Conservation (phyloP, 1,139 yeast genomes). For the Pichia norvegensis region DNA sequence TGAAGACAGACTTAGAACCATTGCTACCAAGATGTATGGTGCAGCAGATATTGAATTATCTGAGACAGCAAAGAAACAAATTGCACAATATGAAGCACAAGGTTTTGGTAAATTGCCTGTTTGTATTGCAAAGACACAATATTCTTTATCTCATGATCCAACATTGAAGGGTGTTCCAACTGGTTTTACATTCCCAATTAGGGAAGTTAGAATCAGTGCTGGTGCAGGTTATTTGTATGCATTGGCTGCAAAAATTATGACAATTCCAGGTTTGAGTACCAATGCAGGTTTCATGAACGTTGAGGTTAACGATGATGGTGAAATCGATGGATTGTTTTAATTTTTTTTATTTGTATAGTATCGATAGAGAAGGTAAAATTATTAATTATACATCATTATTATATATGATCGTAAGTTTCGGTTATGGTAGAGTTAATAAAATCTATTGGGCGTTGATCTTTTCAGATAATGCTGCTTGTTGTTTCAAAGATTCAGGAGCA, state of each 20-base stretch:
- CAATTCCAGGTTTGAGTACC: constrained; percentile 78
- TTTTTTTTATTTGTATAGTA: neutral
- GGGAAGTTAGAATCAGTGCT: constrained; percentile 72
- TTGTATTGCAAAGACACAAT: constrained; percentile 80
- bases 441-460: constrained; percentile 41
- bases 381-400: neutral
- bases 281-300: constrained; percentile 82
- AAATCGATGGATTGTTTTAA: constrained; percentile 69
- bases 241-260: constrained; percentile 74
- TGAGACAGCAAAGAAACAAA: constrained; percentile 58
- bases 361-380: neutral
- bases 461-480: constrained; percentile 75
- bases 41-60: constrained; percentile 62
- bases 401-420: too few relatives aligned
- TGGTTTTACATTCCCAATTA: constrained; percentile 69
- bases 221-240: constrained; percentile 84
- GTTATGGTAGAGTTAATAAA: neutral
- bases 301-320: constrained; percentile 70
- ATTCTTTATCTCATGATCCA: constrained; percentile 75
- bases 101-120: constrained; percentile 71
- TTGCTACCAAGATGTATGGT: constrained; percentile 71
- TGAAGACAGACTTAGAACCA: constrained; percentile 55
- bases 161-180: constrained; percentile 76
- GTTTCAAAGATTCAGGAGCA: constrained; percentile 66
- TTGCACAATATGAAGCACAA: constrained; percentile 57